Conservation (phyloP, 768 basidiomycete genomes). For the Xerocomellus intermedius region DNA sequence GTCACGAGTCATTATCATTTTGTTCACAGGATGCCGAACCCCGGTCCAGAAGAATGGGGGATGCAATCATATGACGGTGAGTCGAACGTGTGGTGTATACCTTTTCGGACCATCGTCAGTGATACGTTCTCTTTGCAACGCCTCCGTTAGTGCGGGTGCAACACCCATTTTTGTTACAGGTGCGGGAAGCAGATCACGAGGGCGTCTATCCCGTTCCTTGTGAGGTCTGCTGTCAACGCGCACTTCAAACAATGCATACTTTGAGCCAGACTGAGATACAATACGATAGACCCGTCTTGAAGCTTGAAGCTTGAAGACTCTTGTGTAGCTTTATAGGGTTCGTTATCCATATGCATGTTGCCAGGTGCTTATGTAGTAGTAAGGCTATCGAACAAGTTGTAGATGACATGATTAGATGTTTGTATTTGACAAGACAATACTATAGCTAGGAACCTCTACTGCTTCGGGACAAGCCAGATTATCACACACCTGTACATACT, state of each 20-base stretch:
- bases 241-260: slow-evolving; percentile 38
- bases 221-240: slow-evolving; percentile 29
- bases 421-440: not conserved
- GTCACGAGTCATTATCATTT: not conserved
- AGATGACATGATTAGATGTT: too few relatives aligned
- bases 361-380: not conserved
- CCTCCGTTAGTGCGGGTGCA: slow-evolving; percentile 49
- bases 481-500: too few relatives aligned
- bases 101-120: not conserved
- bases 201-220: slow-evolving; percentile 30
- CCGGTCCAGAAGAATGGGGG: slow-evolving; percentile 53
- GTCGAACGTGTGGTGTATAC: slow-evolving; percentile 14
- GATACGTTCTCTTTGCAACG: not conserved
- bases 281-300: not conserved
- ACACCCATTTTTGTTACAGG: slow-evolving; percentile 54
- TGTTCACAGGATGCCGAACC: slow-evolving; percentile 38
- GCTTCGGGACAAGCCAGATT: too few relatives aligned
- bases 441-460: too few relatives aligned
- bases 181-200: slow-evolving; percentile 49
- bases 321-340: not conserved
- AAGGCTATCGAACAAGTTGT: not conserved
- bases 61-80: slow-evolving; percentile 61
- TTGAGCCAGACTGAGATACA: slow-evolving; percentile 5
- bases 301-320: not conserved
- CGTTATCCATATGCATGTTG: not conserved